Conservation (phyloP, 805 yeast species). For the Lachancea thermotolerans region DNA sequence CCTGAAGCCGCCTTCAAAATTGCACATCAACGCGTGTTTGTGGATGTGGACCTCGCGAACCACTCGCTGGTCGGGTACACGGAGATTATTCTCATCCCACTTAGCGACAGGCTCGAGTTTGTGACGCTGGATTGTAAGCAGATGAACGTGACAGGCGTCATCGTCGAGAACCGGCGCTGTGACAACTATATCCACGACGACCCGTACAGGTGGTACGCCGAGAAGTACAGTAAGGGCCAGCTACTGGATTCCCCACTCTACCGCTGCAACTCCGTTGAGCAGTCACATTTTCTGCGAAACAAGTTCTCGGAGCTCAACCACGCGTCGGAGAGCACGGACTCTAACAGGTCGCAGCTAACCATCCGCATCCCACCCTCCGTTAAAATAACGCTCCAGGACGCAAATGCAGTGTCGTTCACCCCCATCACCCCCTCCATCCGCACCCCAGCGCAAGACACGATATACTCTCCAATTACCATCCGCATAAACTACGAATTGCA, state of each 20-base stretch:
- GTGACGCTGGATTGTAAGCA: constrained; percentile 78
- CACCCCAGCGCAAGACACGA: constrained; percentile 37
- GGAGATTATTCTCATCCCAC: constrained; percentile 76
- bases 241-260: constrained; percentile 11
- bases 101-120: constrained; percentile 44
- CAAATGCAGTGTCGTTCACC: constrained; percentile 32
- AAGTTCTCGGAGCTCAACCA: constrained; percentile 28
- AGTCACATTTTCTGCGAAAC: constrained; percentile 28
- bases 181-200: constrained; percentile 31
- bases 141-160: constrained; percentile 54
- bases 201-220: constrained; percentile 15
- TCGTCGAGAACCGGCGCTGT: constrained; percentile 51
- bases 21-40: constrained; percentile 75
- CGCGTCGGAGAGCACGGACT: constrained; percentile 20
- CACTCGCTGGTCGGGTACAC: constrained; percentile 63
- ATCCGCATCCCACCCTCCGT: constrained; percentile 34
- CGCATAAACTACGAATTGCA: constrained; percentile 58
- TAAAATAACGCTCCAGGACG: constrained; percentile 52
- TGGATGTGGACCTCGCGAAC: constrained; percentile 72
- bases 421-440: constrained; percentile 38
- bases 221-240: constrained; percentile 12
- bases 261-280: constrained; percentile 26
- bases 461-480: constrained; percentile 68
- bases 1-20: constrained; percentile 43
- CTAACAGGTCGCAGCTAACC: constrained; percentile 25